Conservation (phyloP, 2,329 filamentous ascomycete genomes). For the Cladosporium sp. region DNA sequence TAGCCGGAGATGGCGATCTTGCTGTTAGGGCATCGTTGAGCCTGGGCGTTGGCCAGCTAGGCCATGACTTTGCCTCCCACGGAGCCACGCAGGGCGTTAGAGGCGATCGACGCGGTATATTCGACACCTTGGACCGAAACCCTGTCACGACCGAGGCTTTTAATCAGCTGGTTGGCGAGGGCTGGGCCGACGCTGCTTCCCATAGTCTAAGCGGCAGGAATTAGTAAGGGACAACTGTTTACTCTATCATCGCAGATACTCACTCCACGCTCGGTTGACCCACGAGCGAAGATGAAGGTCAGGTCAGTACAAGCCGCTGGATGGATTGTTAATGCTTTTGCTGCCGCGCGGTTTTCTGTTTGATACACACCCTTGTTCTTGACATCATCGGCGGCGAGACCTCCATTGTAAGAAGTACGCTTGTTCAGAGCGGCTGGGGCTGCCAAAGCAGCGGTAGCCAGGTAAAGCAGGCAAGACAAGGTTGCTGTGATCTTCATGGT, state of each 20-base stretch:
- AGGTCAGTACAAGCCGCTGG: slow-evolving; percentile 39
- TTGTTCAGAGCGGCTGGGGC: slow-evolving; percentile 13
- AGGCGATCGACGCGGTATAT: slow-evolving; percentile 41
- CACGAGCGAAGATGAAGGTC: slow-evolving; percentile 55
- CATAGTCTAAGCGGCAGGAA: slow-evolving; percentile 39
- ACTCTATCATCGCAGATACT: not conserved
- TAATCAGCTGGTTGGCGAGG: slow-evolving; percentile 45
- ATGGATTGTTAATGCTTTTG: not conserved
- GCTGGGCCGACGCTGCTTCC: slow-evolving; percentile 48
- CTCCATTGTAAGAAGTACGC: slow-evolving; percentile 17
- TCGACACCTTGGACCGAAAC: slow-evolving; percentile 52
- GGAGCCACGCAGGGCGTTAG: slow-evolving; percentile 18
- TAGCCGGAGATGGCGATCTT: slow-evolving; percentile 27
- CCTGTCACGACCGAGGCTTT: slow-evolving; percentile 38
- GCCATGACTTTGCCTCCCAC: slow-evolving; percentile 21
- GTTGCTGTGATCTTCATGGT: slow-evolving; percentile 17
- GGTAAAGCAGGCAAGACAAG: slow-evolving; percentile 17
- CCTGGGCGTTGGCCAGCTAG: slow-evolving; percentile 18
- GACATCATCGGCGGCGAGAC: slow-evolving; percentile 19
- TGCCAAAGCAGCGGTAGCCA: slow-evolving; percentile 18
- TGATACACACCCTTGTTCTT: not conserved
- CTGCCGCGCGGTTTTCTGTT: too few relatives aligned
- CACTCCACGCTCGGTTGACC: slow-evolving; percentile 47
- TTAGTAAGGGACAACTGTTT: not conserved
- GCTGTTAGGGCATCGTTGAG: slow-evolving; percentile 23